These are phyloP conservation scores for Rubia occidens DNA, from an alignment of 305 asterid genomes.

Conservation along the genomic window DNA sequence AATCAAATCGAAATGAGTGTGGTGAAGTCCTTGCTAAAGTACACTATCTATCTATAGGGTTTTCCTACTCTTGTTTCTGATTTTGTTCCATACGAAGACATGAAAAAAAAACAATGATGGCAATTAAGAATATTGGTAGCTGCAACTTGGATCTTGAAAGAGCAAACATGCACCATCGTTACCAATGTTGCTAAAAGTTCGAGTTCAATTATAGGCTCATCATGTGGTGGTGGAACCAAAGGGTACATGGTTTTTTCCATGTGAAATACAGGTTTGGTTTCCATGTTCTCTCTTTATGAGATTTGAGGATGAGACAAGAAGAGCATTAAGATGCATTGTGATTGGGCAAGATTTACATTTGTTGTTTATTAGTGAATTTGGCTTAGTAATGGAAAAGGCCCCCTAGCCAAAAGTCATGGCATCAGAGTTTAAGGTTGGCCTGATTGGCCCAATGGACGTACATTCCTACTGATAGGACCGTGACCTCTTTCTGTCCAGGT, in stretches of 20 bases:
- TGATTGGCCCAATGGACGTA: too few relatives aligned
- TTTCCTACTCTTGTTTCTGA: too few relatives aligned
- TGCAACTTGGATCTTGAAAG: neutral
- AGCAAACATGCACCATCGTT: neutral
- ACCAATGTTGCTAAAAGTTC: neutral
- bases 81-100: neutral
- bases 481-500: too few relatives aligned
- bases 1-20: too few relatives aligned
- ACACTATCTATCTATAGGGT: too few relatives aligned
- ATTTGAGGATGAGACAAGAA: conserved; percentile 9
- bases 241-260: neutral
- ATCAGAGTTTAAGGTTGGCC: too few relatives aligned
- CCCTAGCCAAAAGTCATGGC: too few relatives aligned
- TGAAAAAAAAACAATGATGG: neutral
- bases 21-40: too few relatives aligned
- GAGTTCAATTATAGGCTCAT: conserved; percentile 1
- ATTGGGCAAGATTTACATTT: conserved; percentile 5
- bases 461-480: too few relatives aligned
- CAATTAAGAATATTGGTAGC: neutral
- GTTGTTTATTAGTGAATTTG: neutral
- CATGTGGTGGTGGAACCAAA: conserved; percentile 11
- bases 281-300: neutral
- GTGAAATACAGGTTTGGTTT: conserved; percentile 1
- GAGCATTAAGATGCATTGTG: neutral
- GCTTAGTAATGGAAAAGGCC: too few relatives aligned